Base-by-base conservation (phyloP, 2,329 filamentous ascomycete genomes). In the Ophiocordyceps polyrhachis-furcata region DNA sequence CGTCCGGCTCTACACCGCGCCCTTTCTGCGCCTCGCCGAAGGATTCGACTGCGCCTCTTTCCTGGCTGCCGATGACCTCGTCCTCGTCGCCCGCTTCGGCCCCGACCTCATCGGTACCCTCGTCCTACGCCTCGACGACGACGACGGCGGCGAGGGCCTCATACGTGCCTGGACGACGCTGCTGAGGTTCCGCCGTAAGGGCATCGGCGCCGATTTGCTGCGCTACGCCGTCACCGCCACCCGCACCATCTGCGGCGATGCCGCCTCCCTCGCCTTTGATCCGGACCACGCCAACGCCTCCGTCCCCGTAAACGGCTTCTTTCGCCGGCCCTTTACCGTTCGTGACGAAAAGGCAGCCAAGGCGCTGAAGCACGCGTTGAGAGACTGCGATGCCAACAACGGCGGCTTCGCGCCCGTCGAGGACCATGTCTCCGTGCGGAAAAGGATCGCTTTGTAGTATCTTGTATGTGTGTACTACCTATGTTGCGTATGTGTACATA, bases 151-250 rank as follows among this genome's bases (percentile, higher is more conserved):
- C n/a, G 42, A 45, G 47, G 81, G 77, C 4, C 62, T 82, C 29
- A 77, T 94, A 44, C 74, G 82, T 15, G 86, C 81, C 3, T 93
- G 86, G 85, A 88, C 85, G 1, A 83, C 87, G 1, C 72, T 69
- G 57, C 60, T 78, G 43, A 69, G 71, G 51, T 91, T 86, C 59
- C 71, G 86, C 19, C 66, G 71, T 25, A 74, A 74, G 47, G 84
- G 85, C 0, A 66, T 91, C 8, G 86, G 85, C 0, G 69, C 68
- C 4, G 81, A 78, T 41, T 61, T 94, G 58, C 63, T 93, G 42
- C 75, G 81, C 52, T 79, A 83, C 53, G 83, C 81, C 2, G 74
- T 87, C 7, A 68, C 68, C 49, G 57, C 79, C 42, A 78, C 80
- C 45, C 71, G 73, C 50, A 73, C 74, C 59, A 70, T 69, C 51